A percentile compares a stretch with the other conserved stretches of the same genome.
These are phyloP conservation scores for Takashimella koratensis DNA, from an alignment of 1,284 basidiomycete species.

Conservation along the genomic window DNA sequence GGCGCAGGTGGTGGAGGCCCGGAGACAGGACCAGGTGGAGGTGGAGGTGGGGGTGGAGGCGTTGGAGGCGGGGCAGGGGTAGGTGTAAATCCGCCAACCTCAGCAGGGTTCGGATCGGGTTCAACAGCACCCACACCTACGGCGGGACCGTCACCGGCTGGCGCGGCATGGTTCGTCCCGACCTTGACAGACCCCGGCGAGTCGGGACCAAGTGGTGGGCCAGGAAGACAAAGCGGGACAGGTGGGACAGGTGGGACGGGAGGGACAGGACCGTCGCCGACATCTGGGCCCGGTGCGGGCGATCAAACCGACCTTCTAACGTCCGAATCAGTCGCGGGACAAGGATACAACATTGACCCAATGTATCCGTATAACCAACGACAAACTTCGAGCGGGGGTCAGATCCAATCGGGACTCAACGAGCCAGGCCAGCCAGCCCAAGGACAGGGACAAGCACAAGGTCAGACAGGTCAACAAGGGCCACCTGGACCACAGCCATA, in stretches of 20 bases:
- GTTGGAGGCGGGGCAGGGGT: neutral
- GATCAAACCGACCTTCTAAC: no score
- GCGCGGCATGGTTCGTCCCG: neutral
- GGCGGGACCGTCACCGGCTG: neutral
- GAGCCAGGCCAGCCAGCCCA: neutral
- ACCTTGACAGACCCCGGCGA: no score
- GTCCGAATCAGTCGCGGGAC: neutral
- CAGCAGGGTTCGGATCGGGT: neutral
- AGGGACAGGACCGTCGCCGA: no score
- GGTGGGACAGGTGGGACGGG: no score
- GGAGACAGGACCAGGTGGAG: neutral
- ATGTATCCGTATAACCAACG: neutral
- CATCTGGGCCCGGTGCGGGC: no score
- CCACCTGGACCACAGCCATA: neutral
- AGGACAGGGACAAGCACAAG: neutral
- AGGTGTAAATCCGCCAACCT: no score
- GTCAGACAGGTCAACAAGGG: slow-evolving; percentile 1
- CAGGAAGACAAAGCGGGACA: no score
- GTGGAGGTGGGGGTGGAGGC: no score
- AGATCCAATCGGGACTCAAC: neutral
- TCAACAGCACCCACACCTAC: neutral
- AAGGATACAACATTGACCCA: neutral
- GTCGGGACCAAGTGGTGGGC: no score
- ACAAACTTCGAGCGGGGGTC: no score
- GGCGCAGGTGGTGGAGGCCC: neutral